These are phyloP conservation scores for Sphaerulina populicola DNA, from an alignment of 2,329 filamentous ascomycete genomes.

Conservation along the genomic window DNA sequence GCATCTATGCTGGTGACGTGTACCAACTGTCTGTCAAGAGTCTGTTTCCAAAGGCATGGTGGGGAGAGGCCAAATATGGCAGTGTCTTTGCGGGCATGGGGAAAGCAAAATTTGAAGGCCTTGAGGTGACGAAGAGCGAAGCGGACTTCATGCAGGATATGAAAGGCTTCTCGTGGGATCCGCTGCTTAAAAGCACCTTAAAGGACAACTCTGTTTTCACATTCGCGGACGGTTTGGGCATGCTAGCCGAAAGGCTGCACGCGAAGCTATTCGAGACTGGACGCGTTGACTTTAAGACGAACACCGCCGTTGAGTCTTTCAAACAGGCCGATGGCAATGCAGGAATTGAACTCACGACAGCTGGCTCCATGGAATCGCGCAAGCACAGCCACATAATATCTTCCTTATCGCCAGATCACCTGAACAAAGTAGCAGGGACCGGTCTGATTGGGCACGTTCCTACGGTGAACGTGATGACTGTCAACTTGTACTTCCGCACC, in stretches of 20 bases:
- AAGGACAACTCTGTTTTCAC: conserved; percentile 36
- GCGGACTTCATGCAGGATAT: conserved; percentile 28
- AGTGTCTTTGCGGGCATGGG: conserved; percentile 33
- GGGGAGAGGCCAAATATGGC: conserved; percentile 43
- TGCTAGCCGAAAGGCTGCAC: conserved; percentile 34
- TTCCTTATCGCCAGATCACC: conserved; percentile 45
- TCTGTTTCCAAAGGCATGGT: conserved; percentile 46
- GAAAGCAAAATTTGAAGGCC: conserved; percentile 26
- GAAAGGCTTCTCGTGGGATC: conserved; percentile 31
- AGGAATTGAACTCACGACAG: conserved; percentile 31
- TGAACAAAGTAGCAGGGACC: conserved; percentile 32
- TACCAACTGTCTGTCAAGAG: conserved; percentile 67
- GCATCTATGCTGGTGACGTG: conserved; percentile 87
- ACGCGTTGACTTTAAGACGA: conserved; percentile 36
- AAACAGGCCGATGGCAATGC: conserved; percentile 22
- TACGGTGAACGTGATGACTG: conserved; percentile 69
- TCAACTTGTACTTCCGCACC: conserved; percentile 76
- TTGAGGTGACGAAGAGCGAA: conserved; percentile 33
- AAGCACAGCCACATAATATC: conserved; percentile 53
- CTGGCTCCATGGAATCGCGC: conserved; percentile 14
- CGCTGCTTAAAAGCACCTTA: conserved; percentile 30
- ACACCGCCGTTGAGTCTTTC: conserved; percentile 43
- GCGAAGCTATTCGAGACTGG: conserved; percentile 32
- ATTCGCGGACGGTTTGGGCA: conserved; percentile 39
- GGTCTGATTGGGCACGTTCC: conserved; percentile 51